A percentile compares a stretch with the other conserved stretches of the same genome.
Evolutionary conservation across 495 filamentous ascomycete genomes (phyloP).

Genomic region (Letharia columbiana): DNA sequence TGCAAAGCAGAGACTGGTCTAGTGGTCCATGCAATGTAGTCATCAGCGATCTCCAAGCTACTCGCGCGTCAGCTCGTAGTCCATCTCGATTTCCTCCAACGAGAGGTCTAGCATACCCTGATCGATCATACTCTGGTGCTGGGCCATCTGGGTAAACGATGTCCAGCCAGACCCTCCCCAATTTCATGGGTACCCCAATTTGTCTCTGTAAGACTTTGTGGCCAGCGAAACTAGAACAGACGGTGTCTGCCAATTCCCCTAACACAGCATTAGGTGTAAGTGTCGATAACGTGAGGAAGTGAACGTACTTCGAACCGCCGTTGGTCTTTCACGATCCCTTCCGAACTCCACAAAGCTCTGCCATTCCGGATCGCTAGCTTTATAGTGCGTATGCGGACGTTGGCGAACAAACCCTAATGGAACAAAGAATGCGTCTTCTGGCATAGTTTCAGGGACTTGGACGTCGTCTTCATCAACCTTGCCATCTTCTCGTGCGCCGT

Average conservation of each 20-base stretch:
- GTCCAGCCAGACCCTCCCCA: conserved; percentile 50
- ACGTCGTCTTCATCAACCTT: conserved; percentile 25
- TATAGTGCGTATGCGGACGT: conserved; percentile 46
- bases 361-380: conserved; percentile 62
- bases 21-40: conserved; percentile 43
- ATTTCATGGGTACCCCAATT: conserved; percentile 42
- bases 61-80: conserved; percentile 18
- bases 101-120: conserved; percentile 39
- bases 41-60: conserved; percentile 47
- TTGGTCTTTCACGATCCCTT: conserved; percentile 40
- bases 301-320: conserved; percentile 43
- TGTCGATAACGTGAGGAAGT: neutral
- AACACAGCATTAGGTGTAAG: conserved; percentile 20
- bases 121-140: conserved; percentile 50
- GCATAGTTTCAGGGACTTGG: conserved; percentile 21
- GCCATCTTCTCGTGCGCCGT: conserved; percentile 10
- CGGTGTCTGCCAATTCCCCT: conserved; percentile 46
- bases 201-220: conserved; percentile 31
- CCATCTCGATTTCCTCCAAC: neutral
- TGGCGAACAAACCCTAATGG: conserved; percentile 49
- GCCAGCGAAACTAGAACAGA: conserved; percentile 31
- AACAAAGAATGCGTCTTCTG: conserved; percentile 48
- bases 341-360: conserved; percentile 52
- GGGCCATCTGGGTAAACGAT: conserved; percentile 50
- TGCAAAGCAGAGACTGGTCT: conserved; percentile 36